Evolutionary conservation across 371 early-diverging fungal genomes (phyloP), one percentile per base, ranked within the genome.

Genomic region (Mortierella sp.): DNA sequence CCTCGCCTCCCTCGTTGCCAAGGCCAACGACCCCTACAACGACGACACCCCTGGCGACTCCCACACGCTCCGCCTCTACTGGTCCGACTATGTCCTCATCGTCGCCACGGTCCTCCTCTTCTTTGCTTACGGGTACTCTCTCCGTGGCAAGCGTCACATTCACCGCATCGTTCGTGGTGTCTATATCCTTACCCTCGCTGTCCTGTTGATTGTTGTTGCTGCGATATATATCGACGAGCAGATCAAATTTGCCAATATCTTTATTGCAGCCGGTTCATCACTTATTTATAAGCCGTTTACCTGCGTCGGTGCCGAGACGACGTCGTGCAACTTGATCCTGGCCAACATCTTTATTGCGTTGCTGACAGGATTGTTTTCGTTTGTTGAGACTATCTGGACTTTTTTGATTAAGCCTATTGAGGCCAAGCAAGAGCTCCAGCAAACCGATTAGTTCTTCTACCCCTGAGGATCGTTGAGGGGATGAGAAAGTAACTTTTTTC

Each of bases 71-170:
- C 38, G 10, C 9, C 68, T 68, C 68, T 68, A 42, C 42, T 68
- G 68, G 68, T 42, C 21, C 21, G 68, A 68, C 68, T 42, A 68
- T 42, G 68, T 68, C 24, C 68, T 68, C 68, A 68, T 68, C 68
- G 24, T 68, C 42, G 2, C 68, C 24, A 38, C 68, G 9, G 24
- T 68, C 42, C 44, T 68, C 44, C 16, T 38, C 42, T 68, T 68
- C 42, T 68, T 68, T 24, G 19, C 68, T 9, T 68, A 68, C 24
- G 42, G 0, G 42, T 68, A 68, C 68, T 10, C 68, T 42, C 68
- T 68, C 68, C 21, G 44, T 8, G 68, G 68, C 68, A 68, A 42
- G 68, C 68, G 68, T 24, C 42, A 24, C 11, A 24, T 3, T 38
- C 34, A 68, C 68, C 38, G 68, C 9, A 38, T 68, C 42, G 3